Percentiles rank a stretch among this genome's conserved stretches.
These are phyloP conservation scores for Wickerhamiella musiphila DNA, from an alignment of 805 yeast species.

Conservation along the genomic window DNA sequence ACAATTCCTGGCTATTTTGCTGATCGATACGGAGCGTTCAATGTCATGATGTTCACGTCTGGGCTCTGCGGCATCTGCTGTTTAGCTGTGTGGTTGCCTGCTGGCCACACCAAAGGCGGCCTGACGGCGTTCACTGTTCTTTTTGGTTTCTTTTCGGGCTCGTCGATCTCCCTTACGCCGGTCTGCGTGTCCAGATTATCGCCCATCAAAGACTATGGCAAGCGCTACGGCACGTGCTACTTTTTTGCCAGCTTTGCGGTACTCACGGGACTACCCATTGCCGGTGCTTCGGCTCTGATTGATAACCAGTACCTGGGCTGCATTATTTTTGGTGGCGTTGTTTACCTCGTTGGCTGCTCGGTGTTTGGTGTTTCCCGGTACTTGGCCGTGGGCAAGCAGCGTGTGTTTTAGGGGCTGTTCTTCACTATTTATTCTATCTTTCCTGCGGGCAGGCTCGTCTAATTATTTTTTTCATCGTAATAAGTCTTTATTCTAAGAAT, in stretches of 20 bases:
- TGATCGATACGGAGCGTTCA: constrained; percentile 38
- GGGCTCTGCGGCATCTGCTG: constrained; percentile 25
- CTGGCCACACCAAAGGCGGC: constrained; percentile 27
- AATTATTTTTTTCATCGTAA: too few relatives aligned
- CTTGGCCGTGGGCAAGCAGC: constrained; percentile 15
- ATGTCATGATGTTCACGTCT: constrained; percentile 34
- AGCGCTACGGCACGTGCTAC: constrained; percentile 50
- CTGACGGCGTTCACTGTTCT: constrained; percentile 36
- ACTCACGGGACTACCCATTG: constrained; percentile 25
- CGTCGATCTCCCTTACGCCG: constrained; percentile 45
- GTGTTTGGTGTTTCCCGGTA: constrained; percentile 17
- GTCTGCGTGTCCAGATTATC: constrained; percentile 50
- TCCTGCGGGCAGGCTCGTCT: too few relatives aligned
- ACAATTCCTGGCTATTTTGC: constrained; percentile 39
- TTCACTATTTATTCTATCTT: too few relatives aligned
- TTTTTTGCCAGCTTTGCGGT: constrained; percentile 26
- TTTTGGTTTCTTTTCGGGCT: constrained; percentile 15
- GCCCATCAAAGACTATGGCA: constrained; percentile 46
- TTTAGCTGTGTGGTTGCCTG: constrained; percentile 50
- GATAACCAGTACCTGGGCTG: constrained; percentile 18
- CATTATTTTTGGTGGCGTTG: constrained; percentile 20
- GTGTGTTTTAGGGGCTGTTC: constrained; percentile 3
- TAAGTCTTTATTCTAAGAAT: too few relatives aligned
- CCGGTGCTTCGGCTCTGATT: constrained; percentile 20
- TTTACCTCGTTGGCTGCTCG: constrained; percentile 16